Evolutionary conservation across 441 rosid species (phyloP), one percentile per base, ranked within the genome.

Genomic region (Adansonia grandidieri): DNA sequence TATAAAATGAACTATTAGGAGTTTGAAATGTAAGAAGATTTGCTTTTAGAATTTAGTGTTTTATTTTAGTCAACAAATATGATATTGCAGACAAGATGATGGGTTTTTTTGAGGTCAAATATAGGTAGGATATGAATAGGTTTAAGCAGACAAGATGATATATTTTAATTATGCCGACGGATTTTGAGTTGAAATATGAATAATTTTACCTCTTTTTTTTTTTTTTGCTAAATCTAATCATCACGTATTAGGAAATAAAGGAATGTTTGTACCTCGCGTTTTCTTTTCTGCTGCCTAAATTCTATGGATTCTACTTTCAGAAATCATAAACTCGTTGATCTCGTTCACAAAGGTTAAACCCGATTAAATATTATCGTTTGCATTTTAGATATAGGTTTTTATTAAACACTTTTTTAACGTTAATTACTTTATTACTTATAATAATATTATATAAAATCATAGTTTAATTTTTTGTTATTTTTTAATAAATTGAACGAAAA

Each of bases 11-110:
- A 15, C 71, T 47, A 57, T 47, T 6, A 15, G 28, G 19, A 50
- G 50, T 69, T 40, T 77, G n/a, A 68, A 69, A 69, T 56, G n/a
- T 69, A 28, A 13, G 60, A 2, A 14, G 51, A 67, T 67, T 44
- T 67, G 17, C 5, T 4, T 67, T 44, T 28, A 17, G 51, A 4
- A 40, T 64, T 32, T 37, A 32, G 42, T 13, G 17, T 32, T 42
- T 32, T 19, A 28, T 19, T 40, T 40, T 40, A 40, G 44, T 40
- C 44, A 40, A 40, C 44, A 40, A 40, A 40, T 40, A 40, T 40
- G 44, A 40, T 40, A 40, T 40, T 40, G 44, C 6, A 40, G 44
- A 40, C 44, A 40, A 40, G 44, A 5, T 40, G 44, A 40, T 40
- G 44, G 44, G 47, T 9, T 32, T 37, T 0, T 64, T 37, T 14